phyloP scores from a whole-genome alignment of 768 basidiomycete genomes.

The Pisolithus marmoratus region DNA sequence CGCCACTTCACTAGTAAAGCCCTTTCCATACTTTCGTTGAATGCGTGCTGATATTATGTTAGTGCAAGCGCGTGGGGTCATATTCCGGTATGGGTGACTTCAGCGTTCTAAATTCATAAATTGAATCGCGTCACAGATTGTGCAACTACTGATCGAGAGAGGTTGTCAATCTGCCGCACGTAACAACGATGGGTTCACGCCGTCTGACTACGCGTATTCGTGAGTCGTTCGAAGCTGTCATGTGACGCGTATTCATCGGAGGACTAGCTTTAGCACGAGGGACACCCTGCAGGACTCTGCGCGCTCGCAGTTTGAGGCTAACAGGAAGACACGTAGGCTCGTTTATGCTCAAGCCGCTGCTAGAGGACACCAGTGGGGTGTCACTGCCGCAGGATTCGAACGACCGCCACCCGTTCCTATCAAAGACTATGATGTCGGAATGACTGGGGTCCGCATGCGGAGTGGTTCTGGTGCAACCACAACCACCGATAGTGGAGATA shows the following conservation, averaged over 20 bases:
- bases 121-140: conserved; percentile 41
- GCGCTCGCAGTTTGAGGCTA: conserved; percentile 69
- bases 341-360: conserved; percentile 71
- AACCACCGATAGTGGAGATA: conserved; percentile 70
- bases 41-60: conserved; percentile 7
- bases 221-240: conserved; percentile 8
- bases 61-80: conserved; percentile 90
- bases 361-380: conserved; percentile 58
- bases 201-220: conserved; percentile 84
- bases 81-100: conserved; percentile 50
- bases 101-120: conserved; percentile 9
- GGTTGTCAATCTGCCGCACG: conserved; percentile 79
- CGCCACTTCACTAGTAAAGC: conserved; percentile 86
- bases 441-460: conserved; percentile 51
- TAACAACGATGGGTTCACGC: conserved; percentile 89
- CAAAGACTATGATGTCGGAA: conserved; percentile 31
- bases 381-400: conserved; percentile 30
- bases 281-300: conserved; percentile 80
- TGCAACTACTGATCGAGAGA: conserved; percentile 82
- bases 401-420: conserved; percentile 43
- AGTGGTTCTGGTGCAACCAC: conserved; percentile 77
- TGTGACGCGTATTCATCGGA: conserved; percentile 2
- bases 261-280: conserved; percentile 58
- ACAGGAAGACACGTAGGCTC: conserved; percentile 67
- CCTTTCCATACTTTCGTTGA: background rate